phyloP scores from a whole-genome alignment of 306 rosid species.

The Medicago arabica region DNA sequence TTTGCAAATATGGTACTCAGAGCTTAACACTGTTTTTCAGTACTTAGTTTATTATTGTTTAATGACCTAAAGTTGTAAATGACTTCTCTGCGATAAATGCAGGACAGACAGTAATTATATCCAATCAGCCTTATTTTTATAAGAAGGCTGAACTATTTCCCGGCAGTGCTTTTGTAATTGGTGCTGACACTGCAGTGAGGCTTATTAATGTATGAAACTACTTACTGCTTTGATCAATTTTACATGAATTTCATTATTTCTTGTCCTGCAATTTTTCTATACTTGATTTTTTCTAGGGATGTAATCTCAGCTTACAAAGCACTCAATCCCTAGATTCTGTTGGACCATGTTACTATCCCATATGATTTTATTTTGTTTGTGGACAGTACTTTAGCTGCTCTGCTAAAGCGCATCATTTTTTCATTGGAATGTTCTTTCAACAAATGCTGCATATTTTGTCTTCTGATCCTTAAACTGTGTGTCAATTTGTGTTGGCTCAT shows the following conservation, averaged over 20 bases:
- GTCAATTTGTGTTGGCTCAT: no score
- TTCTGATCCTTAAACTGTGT: no score
- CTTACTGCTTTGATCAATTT: constrained; percentile 27
- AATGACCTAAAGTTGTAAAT: constrained; percentile 34
- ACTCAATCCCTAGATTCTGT: constrained; percentile 13
- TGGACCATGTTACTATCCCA: background rate
- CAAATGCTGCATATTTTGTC: no score
- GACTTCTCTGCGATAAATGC: constrained; percentile 50
- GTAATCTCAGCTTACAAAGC: constrained; percentile 21
- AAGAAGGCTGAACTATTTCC: constrained; percentile 94
- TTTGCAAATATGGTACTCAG: background rate
- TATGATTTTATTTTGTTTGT: constrained; percentile 8
- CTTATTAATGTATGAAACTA: constrained; percentile 68
- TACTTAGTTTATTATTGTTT: constrained; percentile 33
- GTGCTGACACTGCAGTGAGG: constrained; percentile 92
- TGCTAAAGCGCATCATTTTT: background rate
- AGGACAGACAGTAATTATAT: constrained; percentile 85
- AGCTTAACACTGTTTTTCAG: constrained; percentile 28
- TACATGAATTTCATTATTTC: constrained; percentile 24
- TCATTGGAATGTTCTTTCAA: no score
- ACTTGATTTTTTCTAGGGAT: constrained; percentile 5
- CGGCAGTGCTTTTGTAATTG: constrained; percentile 93
- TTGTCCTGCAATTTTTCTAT: constrained; percentile 12
- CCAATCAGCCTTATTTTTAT: constrained; percentile 85
- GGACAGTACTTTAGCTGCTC: constrained; percentile 8